Conservation (phyloP, 768 basidiomycete genomes). For the Amanita rubescens region DNA sequence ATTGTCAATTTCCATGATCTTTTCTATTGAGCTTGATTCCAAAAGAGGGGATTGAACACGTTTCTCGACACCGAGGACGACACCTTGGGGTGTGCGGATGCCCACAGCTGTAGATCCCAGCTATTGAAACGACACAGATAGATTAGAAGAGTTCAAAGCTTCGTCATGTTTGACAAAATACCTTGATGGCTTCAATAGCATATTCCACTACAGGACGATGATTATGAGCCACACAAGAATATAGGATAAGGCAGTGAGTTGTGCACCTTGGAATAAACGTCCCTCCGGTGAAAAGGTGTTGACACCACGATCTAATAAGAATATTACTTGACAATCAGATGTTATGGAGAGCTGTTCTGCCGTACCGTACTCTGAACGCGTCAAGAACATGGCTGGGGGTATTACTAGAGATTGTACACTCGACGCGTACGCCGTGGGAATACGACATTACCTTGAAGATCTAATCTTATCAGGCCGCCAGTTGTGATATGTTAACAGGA, state of each 20-base stretch:
- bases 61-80: slow-evolving; percentile 95
- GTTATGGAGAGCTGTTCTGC: slow-evolving; percentile 4
- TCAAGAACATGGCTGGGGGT: slow-evolving; percentile 68
- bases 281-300: slow-evolving; percentile 99
- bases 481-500: too few species aligned
- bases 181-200: slow-evolving; percentile 99
- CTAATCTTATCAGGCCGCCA: slow-evolving; percentile 23
- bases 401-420: slow-evolving; percentile 20
- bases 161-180: slow-evolving; percentile 19
- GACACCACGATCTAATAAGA: slow-evolving; percentile 77
- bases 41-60: slow-evolving; percentile 95
- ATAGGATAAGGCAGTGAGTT: slow-evolving; percentile 6
- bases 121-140: slow-evolving; percentile 43
- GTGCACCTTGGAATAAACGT: slow-evolving; percentile 91
- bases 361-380: slow-evolving; percentile 91
- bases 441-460: slow-evolving; percentile 10
- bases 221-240: slow-evolving; percentile 13
- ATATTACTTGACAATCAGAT: not conserved
- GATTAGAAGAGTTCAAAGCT: not conserved
- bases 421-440: slow-evolving; percentile 49
- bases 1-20: slow-evolving; percentile 98
- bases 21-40: slow-evolving; percentile 94
- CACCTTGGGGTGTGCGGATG: slow-evolving; percentile 83
- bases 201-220: slow-evolving; percentile 71
- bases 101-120: slow-evolving; percentile 98